These are phyloP conservation scores for Pichia terricola DNA, from an alignment of 1,139 yeast genomes.

Conservation along the genomic window DNA sequence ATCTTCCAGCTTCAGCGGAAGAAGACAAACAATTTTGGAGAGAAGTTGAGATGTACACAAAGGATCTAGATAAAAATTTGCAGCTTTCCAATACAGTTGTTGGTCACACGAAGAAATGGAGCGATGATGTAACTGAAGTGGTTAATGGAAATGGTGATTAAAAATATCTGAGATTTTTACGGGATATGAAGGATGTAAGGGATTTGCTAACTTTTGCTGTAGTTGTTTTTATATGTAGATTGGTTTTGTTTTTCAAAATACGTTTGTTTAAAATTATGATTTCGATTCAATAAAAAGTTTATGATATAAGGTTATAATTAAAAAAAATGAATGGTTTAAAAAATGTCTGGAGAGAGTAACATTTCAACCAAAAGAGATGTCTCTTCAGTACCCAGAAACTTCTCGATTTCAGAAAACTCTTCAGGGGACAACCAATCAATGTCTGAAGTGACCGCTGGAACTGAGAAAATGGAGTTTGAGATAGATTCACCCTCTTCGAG, in stretches of 20 bases:
- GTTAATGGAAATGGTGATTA: no score
- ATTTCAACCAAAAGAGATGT: constrained; percentile 1
- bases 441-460: no score
- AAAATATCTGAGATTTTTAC: no score
- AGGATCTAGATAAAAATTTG: constrained; percentile 14
- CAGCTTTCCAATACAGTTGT: not conserved
- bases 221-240: no score
- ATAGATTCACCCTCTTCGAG: not conserved
- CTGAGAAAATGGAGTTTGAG: no score
- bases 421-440: constrained; percentile 3
- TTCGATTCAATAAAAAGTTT: no score
- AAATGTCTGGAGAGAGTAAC: not conserved
- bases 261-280: no score
- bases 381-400: not conserved
- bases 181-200: no score
- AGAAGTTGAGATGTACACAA: constrained; percentile 22
- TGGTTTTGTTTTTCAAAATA: no score
- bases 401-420: constrained; percentile 5
- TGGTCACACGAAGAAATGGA: not conserved
- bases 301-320: no score
- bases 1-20: not conserved
- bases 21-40: constrained; percentile 20
- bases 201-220: no score
- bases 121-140: no score
- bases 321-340: not conserved